These are phyloP conservation scores for Gnaphalium uliginosum DNA, from an alignment of 129 eudicot species.

Conservation along the genomic window DNA sequence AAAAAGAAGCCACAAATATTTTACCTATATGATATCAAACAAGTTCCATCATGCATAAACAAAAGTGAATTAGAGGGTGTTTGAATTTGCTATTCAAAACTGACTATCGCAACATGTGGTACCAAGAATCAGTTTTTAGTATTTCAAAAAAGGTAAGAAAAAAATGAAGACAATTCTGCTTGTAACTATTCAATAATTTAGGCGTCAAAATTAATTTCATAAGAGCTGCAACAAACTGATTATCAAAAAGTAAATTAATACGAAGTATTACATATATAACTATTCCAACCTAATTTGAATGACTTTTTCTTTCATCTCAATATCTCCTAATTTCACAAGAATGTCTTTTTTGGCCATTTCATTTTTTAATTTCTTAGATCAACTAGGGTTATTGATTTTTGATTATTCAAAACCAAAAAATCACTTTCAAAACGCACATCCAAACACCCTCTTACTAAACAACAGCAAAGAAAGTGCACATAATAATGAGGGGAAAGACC, in stretches of 20 bases:
- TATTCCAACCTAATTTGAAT: neutral
- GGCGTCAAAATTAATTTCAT: neutral
- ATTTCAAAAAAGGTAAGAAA: neutral
- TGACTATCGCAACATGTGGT: neutral
- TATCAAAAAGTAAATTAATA: neutral
- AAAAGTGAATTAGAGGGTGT: neutral
- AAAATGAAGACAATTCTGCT: neutral
- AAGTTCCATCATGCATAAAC: constrained; percentile 2
- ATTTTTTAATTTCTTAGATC: neutral
- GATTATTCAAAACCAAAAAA: neutral
- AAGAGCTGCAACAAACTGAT: neutral
- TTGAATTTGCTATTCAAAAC: neutral
- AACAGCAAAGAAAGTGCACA: neutral
- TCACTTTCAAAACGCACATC: constrained; percentile 1
- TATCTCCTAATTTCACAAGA: neutral
- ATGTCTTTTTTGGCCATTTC: neutral
- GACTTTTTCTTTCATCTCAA: neutral
- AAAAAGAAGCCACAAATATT: constrained; percentile 94
- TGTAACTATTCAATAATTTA: neutral
- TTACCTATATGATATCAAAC: constrained; percentile 54
- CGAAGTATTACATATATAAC: neutral
- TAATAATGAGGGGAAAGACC: neutral
- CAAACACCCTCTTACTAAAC: neutral
- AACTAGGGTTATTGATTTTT: neutral
- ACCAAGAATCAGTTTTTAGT: neutral